phyloP scores from a whole-genome alignment of 768 basidiomycete genomes.

The Suillus brevipes region DNA sequence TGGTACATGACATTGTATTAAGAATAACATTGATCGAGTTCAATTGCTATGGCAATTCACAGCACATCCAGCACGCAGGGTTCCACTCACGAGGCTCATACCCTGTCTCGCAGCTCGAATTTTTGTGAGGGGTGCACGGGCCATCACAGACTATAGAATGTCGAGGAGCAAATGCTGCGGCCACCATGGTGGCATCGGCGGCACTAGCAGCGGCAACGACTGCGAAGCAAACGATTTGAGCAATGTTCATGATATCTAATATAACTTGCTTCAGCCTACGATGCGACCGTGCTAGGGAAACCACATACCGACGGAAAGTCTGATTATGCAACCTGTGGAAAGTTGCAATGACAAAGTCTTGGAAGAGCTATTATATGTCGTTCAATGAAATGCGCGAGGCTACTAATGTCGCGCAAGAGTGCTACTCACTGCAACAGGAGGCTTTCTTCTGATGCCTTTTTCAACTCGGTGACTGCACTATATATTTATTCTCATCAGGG shows the following conservation, averaged over 20 bases:
- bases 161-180: too few relatives aligned
- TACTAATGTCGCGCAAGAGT: not conserved
- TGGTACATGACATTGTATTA: not conserved
- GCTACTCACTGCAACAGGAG: not conserved
- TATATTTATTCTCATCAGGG: too few relatives aligned
- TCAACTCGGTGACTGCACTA: not conserved
- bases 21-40: not conserved
- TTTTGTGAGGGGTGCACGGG: too few relatives aligned
- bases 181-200: too few relatives aligned
- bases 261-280: not conserved
- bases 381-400: not conserved
- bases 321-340: not conserved
- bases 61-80: too few relatives aligned
- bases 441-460: not conserved
- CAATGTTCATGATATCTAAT: not conserved
- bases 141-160: too few relatives aligned
- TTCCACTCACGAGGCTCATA: accelerated
- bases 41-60: not conserved
- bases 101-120: too few relatives aligned
- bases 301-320: not conserved
- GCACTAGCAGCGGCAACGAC: conserved; percentile 31
- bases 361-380: not conserved
- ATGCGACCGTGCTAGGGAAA: not conserved
- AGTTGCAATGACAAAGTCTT: not conserved
- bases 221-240: not conserved